A percentile compares a stretch with the other conserved stretches of the same genome.
Evolutionary conservation across 106 monocot species (phyloP).

Genomic region (Dendrobium chrysotoxum): DNA sequence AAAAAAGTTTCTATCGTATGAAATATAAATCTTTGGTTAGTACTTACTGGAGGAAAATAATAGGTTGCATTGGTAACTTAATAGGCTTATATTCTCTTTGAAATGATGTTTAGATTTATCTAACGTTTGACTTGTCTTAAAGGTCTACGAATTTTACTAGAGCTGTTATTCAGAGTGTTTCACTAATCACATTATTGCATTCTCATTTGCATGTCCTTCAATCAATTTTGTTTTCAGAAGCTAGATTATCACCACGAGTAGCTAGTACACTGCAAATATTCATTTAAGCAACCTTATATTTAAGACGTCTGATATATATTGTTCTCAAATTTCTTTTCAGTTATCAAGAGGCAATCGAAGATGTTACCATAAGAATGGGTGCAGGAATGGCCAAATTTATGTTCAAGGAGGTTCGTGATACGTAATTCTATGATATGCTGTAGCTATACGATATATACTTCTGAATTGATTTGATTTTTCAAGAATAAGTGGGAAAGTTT

Average conservation of each 20-base stretch:
- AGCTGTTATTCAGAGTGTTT: neutral
- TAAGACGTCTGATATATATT: neutral
- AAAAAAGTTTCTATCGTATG: neutral
- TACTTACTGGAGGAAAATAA: neutral
- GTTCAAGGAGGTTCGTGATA: slow-evolving; percentile 15
- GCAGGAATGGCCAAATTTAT: slow-evolving; percentile 99
- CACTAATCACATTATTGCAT: neutral
- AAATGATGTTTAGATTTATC: neutral
- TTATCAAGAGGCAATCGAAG: slow-evolving; percentile 66
- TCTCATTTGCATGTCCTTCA: neutral
- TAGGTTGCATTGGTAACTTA: neutral
- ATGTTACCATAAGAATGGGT: slow-evolving; percentile 93
- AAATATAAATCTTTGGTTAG: neutral
- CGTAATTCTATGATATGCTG: neutral
- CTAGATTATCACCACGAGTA: neutral
- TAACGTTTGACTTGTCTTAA: neutral
- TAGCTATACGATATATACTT: neutral
- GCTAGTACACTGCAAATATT: neutral
- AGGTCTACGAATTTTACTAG: neutral
- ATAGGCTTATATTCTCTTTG: neutral
- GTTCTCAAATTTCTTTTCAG: neutral
- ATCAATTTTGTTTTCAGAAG: neutral
- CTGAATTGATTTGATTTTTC: neutral
- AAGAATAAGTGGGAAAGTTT: neutral
- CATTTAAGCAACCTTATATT: neutral